Evolutionary conservation across 1,284 basidiomycete species (phyloP), one percentile per base, ranked within the genome.

Genomic region (Cryptococcus wingfieldii): DNA sequence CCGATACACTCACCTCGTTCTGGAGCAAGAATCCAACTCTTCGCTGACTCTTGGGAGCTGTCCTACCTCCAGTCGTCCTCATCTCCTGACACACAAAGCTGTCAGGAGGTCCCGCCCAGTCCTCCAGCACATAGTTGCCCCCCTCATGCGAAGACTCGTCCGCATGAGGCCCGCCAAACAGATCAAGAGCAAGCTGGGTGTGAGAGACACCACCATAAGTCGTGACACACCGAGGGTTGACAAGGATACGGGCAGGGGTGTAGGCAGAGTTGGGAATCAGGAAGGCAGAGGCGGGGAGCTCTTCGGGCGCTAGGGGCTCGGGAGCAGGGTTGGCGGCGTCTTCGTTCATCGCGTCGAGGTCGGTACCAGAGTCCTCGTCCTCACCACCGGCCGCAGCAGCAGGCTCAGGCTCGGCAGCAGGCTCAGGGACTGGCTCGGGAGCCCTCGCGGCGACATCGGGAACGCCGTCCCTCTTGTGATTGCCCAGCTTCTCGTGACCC

Each of bases 41-140:
- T 62, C 92, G 79, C 72, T 95, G 92, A 23, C 87, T 90, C 78
- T 96, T 96, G 5, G 89, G 85, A 13, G 92, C 91, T 55, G 89
- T 86, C 54, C 92, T 80, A n/a, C 92, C 92, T 27, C 90, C 89
- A 0, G 88, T 90, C 78, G 86, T 86, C 68, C 89, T 88, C 80
- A 96, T 93, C 74, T 97, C 93, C 78, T 96, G 93, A 72, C 93
- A 97, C 5, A 96, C 91, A 78, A 95, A 97, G 61, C 86, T 89
- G 74, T 94, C 90, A 0, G 93, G 93, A 3, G 93, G 90, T 28
- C 90, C 89, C 57, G 89, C 86, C 91, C 92, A 96, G 71, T 94
- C 90, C 52, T 93, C 90, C 55, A 96, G 75, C 1, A 88, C 82
- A 73, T 95, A 94, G 71, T 87, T 90, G 51, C 84, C 75, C 12